These are phyloP conservation scores for Candida montana DNA, from an alignment of 805 yeast genomes.

Conservation along the genomic window DNA sequence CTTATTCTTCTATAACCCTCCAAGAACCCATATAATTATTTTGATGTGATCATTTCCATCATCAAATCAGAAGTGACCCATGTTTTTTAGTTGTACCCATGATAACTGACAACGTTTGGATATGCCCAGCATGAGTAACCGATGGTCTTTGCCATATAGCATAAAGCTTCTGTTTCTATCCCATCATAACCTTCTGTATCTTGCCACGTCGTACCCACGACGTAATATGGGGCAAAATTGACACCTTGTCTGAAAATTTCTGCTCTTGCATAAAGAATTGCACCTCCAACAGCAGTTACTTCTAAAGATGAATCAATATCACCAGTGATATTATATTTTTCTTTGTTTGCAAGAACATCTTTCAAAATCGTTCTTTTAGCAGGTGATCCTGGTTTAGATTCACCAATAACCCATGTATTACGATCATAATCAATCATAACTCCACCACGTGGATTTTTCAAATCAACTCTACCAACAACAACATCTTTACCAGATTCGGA, in stretches of 20 bases:
- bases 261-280: constrained; percentile 39
- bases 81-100: neutral
- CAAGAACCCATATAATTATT: too few relatives aligned
- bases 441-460: constrained; percentile 21
- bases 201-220: constrained; percentile 41
- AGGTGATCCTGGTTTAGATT: constrained; percentile 18
- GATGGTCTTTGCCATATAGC: constrained; percentile 39
- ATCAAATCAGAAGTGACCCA: too few relatives aligned
- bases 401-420: constrained; percentile 30
- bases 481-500: constrained; percentile 25
- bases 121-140: constrained; percentile 45
- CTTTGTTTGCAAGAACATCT: constrained; percentile 1
- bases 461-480: constrained; percentile 26
- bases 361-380: constrained; percentile 8
- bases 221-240: constrained; percentile 39
- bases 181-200: constrained; percentile 47
- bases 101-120: constrained; percentile 33
- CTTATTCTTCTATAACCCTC: too few relatives aligned
- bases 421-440: constrained; percentile 27
- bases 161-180: constrained; percentile 48
- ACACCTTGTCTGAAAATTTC: constrained; percentile 41
- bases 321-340: constrained; percentile 9
- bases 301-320: constrained; percentile 16
- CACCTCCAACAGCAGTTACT: constrained; percentile 45
- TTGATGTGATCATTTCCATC: too few relatives aligned